Evolutionary conservation across 768 basidiomycete species (phyloP), one percentile per base, ranked within the genome.

Genomic region (Agaricus blazei): DNA sequence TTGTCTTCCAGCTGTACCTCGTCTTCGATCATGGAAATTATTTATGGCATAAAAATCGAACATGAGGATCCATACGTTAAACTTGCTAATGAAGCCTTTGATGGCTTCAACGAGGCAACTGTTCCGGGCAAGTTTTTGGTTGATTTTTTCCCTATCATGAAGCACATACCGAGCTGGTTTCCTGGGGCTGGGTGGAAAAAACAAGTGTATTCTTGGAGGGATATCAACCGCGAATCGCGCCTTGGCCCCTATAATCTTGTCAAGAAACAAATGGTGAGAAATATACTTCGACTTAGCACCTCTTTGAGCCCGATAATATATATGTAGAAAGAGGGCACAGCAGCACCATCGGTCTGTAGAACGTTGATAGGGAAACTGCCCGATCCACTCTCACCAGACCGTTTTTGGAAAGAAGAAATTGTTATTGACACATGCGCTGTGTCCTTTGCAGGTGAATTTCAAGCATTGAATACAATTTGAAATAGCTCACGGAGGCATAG

Each of bases 171-270:
- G 2, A 56, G 59, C 3, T 75, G 72, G 69, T 60, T 75, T 52
- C 74, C 75, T 14, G 71, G 72, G 1, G 67, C 68, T 1, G 67
- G 64, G 11, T 76, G 76, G 61, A 67, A 72, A 58, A 63, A 61
- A 4, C 65, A 70, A 52, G 75, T 72, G 2, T 62, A 57, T 19
- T 50, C 62, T 11, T 72, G 70, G 70, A 49, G 58, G 8, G 60
- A 58, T 44, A 59, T 65, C 9, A 61, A 68, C 23, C 54, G 64
- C 4, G 59, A 65, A 48, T 70, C 67, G 67, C 60, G 60, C 48
- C 65, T 75, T 7, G 55, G 59, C 4, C 75, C 75, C 0, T 78
- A 68, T 50, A 53, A 54, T 6, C 60, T 63, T 15, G 67, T 70
- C 3, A 70, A 70, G 49, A 27, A 48, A 3, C 45, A 61, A 11